Evolutionary conservation across 306 rosid genomes (phyloP).

Genomic region (Prunus mume): DNA sequence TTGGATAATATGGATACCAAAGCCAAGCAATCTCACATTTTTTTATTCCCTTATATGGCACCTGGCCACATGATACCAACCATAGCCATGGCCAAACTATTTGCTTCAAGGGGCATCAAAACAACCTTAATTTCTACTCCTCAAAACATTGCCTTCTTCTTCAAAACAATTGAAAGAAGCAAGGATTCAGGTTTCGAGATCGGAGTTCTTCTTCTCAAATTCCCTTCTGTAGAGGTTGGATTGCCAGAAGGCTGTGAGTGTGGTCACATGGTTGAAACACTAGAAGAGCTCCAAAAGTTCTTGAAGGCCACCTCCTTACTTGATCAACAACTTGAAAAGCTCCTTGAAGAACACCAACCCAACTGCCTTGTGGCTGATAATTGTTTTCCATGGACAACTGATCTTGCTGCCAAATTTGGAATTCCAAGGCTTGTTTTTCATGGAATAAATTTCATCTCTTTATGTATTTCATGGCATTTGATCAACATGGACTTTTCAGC

Average conservation of each 20-base stretch:
- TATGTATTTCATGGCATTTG: conserved; percentile 10
- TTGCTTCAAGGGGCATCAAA: conserved; percentile 11
- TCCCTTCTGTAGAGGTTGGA: not conserved
- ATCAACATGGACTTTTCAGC: not conserved
- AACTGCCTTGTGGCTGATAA: conserved; percentile 31
- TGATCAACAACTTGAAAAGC: conserved; percentile 12
- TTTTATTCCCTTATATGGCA: not conserved
- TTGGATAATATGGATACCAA: not conserved
- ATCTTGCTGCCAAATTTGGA: conserved; percentile 24
- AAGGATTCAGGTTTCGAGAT: not conserved
- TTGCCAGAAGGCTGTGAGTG: conserved; percentile 1
- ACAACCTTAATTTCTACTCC: conserved; percentile 2
- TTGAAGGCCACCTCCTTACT: not conserved
- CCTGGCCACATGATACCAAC: not conserved
- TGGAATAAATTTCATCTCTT: conserved; percentile 27
- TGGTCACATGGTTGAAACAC: not conserved
- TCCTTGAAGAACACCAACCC: conserved; percentile 24
- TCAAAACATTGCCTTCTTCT: not conserved
- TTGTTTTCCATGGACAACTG: conserved; percentile 31
- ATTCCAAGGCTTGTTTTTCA: conserved; percentile 42
- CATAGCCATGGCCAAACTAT: conserved; percentile 2
- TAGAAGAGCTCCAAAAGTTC: not conserved
- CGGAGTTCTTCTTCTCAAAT: not conserved
- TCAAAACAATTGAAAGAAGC: conserved; percentile 8
- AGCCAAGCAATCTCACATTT: conserved; percentile 11